Conservation (phyloP, 345 rosid species). For the Salix udensis region DNA sequence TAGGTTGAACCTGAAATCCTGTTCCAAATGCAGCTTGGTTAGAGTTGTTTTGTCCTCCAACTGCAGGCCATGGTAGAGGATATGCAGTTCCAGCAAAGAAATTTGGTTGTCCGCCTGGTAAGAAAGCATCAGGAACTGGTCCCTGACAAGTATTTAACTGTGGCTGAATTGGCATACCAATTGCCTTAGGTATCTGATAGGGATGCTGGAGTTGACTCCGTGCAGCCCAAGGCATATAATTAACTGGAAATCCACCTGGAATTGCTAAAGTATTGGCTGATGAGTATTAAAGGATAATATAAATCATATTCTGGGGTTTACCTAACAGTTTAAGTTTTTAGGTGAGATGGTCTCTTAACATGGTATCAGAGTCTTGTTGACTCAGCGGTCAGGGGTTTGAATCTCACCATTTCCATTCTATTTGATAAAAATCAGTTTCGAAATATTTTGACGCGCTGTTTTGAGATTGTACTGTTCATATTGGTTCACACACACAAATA, state of each 20-base stretch:
- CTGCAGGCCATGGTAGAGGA: constrained; percentile 46
- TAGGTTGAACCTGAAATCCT: constrained; percentile 28
- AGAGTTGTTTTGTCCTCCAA: constrained; percentile 45
- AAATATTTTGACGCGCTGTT: accelerated
- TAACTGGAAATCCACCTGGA: constrained; percentile 39
- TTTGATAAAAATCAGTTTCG: too few relatives aligned
- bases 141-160: constrained; percentile 45
- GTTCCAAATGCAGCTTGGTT: constrained; percentile 44
- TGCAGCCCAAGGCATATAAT: constrained; percentile 43
- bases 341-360: too few relatives aligned
- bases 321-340: too few relatives aligned
- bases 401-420: too few relatives aligned
- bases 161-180: constrained; percentile 45
- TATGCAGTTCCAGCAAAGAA: constrained; percentile 35
- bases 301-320: too few relatives aligned
- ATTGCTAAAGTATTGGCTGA: constrained; percentile 20
- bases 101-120: constrained; percentile 47
- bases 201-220: constrained; percentile 48
- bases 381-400: too few relatives aligned
- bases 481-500: too few relatives aligned
- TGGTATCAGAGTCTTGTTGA: too few relatives aligned
- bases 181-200: constrained; percentile 33
- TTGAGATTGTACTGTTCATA: too few relatives aligned
- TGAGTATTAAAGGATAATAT: too few relatives aligned
- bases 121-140: constrained; percentile 29